Evolutionary conservation across 257 asterid genomes (phyloP).

Genomic region (Plectranthus barbatus): DNA sequence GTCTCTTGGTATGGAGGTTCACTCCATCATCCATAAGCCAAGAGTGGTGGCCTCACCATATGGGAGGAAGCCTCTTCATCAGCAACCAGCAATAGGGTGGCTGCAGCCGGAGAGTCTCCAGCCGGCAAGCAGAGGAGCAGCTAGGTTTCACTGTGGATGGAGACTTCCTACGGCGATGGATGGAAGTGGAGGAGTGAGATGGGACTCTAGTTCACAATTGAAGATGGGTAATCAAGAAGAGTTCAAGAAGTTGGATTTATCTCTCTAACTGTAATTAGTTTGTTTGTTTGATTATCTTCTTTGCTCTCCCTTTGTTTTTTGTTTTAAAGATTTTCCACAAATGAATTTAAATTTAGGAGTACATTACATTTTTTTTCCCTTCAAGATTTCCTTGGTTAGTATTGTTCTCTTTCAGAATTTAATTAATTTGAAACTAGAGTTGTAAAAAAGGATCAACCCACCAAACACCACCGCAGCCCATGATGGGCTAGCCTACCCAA

Average conservation of each 20-base stretch:
- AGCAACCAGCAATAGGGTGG: conserved; percentile 44
- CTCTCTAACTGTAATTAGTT: conserved; percentile 53
- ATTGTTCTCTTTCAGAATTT: too few relatives aligned
- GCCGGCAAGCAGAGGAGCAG: conserved; percentile 24
- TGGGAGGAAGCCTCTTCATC: conserved; percentile 46
- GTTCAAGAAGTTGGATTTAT: conserved; percentile 56
- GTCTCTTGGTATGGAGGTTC: conserved; percentile 55
- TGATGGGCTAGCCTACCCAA: too few relatives aligned
- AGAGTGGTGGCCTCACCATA: conserved; percentile 9
- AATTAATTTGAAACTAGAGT: too few relatives aligned
- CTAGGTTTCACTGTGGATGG: conserved; percentile 33
- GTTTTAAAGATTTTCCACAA: too few relatives aligned
- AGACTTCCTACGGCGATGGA: conserved; percentile 29
- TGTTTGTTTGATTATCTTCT: background rate
- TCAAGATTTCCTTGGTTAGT: too few relatives aligned
- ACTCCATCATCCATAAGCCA: conserved; percentile 65
- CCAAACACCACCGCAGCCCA: too few relatives aligned
- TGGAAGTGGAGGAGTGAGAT: too few relatives aligned
- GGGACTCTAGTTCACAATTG: conserved; percentile 24
- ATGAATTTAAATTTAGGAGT: too few relatives aligned
- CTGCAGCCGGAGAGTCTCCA: conserved; percentile 21
- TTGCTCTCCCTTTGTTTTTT: background rate
- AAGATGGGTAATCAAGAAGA: conserved; percentile 36
- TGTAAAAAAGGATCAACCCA: too few relatives aligned
- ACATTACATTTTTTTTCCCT: too few relatives aligned